These are phyloP conservation scores for Cladochytrium replicatum DNA, from an alignment of 192 early-diverging fungal species.

Conservation along the genomic window DNA sequence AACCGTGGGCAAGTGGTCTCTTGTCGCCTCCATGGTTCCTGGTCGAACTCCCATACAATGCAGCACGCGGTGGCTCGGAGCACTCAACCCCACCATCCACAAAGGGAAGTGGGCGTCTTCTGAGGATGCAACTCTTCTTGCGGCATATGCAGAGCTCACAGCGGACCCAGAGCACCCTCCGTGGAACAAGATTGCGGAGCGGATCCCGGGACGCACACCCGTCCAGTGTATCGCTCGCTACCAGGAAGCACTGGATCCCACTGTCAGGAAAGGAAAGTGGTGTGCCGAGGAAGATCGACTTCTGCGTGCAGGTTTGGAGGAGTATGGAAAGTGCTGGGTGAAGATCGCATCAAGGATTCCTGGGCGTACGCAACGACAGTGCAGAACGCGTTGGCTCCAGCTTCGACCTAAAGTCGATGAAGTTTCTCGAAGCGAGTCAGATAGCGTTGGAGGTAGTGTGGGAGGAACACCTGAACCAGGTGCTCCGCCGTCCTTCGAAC, in stretches of 20 bases:
- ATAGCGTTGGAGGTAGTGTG: slow-evolving; percentile 29
- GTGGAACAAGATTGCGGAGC: slow-evolving; percentile 74
- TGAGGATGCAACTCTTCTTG: slow-evolving; percentile 21
- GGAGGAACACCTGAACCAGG: too few relatives aligned
- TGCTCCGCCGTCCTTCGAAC: too few relatives aligned
- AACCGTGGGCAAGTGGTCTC: slow-evolving; percentile 18
- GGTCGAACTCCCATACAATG: slow-evolving; percentile 25
- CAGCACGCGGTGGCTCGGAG: slow-evolving; percentile 18
- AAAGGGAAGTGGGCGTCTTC: slow-evolving; percentile 27
- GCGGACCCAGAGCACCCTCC: neutral
- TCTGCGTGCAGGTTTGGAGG: slow-evolving; percentile 54
- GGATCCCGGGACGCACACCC: slow-evolving; percentile 69
- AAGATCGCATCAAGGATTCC: slow-evolving; percentile 70
- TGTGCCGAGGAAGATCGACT: slow-evolving; percentile 43
- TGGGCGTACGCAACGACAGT: slow-evolving; percentile 87
- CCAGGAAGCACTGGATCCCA: slow-evolving; percentile 76
- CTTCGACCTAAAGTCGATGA: too few relatives aligned
- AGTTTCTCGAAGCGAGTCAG: too few relatives aligned
- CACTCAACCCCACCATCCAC: slow-evolving; percentile 18
- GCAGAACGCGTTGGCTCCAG: slow-evolving; percentile 72
- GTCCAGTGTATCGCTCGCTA: slow-evolving; percentile 88
- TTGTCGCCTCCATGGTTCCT: slow-evolving; percentile 14
- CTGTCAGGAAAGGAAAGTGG: slow-evolving; percentile 33
- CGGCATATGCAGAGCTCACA: slow-evolving; percentile 11
- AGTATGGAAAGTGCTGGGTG: slow-evolving; percentile 73